These are phyloP conservation scores for Claviceps maximensis DNA, from an alignment of 2,329 filamentous ascomycete species.

Conservation along the genomic window DNA sequence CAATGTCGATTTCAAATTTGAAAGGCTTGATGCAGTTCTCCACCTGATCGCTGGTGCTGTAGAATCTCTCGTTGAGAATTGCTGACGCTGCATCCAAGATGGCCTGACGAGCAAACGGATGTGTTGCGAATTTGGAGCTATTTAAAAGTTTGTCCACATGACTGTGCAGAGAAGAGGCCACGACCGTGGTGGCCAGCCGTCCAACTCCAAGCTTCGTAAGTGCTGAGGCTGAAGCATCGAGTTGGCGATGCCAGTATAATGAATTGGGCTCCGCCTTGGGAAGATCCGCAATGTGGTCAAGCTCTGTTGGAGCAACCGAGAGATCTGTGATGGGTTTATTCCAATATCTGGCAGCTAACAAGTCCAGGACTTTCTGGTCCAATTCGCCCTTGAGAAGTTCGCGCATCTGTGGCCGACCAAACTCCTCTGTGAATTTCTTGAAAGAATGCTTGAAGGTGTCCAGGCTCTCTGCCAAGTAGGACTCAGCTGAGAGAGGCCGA, in stretches of 20 bases:
- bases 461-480: conserved; percentile 87
- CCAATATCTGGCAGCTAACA: conserved; percentile 91
- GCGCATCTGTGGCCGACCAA: conserved; percentile 79
- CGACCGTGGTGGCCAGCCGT: conserved; percentile 79
- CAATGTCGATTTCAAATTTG: conserved; percentile 94
- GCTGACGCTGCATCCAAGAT: conserved; percentile 82
- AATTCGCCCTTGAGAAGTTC: conserved; percentile 83
- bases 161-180: conserved; percentile 74
- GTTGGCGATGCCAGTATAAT: conserved; percentile 83
- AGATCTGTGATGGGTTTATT: conserved; percentile 88
- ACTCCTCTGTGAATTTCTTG: conserved; percentile 80
- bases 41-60: conserved; percentile 93
- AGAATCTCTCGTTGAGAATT: conserved; percentile 88
- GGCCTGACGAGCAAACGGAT: conserved; percentile 86
- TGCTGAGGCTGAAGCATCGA: conserved; percentile 81
- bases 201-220: conserved; percentile 92
- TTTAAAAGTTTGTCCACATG: conserved; percentile 69
- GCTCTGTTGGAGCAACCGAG: conserved; percentile 49
- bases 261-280: conserved; percentile 77
- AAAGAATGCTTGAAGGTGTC: conserved; percentile 98
- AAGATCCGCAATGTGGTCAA: conserved; percentile 61
- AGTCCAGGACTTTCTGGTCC: conserved; percentile 86
- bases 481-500: conserved; percentile 83
- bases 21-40: conserved; percentile 99
- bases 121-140: conserved; percentile 72